A percentile compares a stretch with the other conserved stretches of the same genome.
Conservation (phyloP, 768 basidiomycete genomes). For the Leccinum variicolor region DNA sequence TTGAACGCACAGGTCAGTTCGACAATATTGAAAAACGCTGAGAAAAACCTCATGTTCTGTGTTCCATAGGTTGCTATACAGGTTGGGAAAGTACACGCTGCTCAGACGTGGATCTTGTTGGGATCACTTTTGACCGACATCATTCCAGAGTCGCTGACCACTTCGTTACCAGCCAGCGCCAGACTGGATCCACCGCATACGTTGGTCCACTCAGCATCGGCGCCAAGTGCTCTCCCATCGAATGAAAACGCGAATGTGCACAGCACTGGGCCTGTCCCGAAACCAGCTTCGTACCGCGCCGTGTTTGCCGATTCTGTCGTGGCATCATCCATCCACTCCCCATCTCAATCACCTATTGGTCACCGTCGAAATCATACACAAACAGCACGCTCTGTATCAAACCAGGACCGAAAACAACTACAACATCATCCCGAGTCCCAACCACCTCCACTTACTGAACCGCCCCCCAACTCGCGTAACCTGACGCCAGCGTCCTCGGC, state of each 20-base stretch:
- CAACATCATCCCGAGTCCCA: constrained; percentile 17
- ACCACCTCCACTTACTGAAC: constrained; percentile 20
- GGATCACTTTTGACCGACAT: constrained; percentile 52
- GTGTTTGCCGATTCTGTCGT: constrained; percentile 25
- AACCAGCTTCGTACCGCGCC: constrained; percentile 22
- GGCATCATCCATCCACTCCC: constrained; percentile 17
- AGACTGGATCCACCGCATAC: constrained; percentile 18
- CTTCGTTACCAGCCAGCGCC: constrained; percentile 22
- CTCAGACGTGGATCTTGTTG: constrained; percentile 70
- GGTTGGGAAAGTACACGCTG: constrained; percentile 51
- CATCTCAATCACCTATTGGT: constrained; percentile 21
- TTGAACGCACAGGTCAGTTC: constrained; percentile 55
- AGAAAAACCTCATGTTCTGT: neutral
- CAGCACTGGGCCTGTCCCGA: constrained; percentile 11
- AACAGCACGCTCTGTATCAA: constrained; percentile 15
- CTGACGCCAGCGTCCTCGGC: constrained; percentile 58
- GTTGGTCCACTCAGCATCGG: constrained; percentile 39
- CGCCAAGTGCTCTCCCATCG: constrained; percentile 39
- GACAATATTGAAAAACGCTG: neutral
- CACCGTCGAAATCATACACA: constrained; percentile 7
- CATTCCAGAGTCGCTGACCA: constrained; percentile 34
- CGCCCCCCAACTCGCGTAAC: constrained; percentile 40
- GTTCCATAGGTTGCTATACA: constrained; percentile 51
- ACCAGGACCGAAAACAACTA: constrained; percentile 22
- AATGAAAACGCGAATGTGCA: constrained; percentile 13